Percentiles rank a stretch among this genome's conserved stretches.
phyloP scores from a whole-genome alignment of 2,329 filamentous ascomycete genomes.

The Allantophomopsis cytisporea region DNA sequence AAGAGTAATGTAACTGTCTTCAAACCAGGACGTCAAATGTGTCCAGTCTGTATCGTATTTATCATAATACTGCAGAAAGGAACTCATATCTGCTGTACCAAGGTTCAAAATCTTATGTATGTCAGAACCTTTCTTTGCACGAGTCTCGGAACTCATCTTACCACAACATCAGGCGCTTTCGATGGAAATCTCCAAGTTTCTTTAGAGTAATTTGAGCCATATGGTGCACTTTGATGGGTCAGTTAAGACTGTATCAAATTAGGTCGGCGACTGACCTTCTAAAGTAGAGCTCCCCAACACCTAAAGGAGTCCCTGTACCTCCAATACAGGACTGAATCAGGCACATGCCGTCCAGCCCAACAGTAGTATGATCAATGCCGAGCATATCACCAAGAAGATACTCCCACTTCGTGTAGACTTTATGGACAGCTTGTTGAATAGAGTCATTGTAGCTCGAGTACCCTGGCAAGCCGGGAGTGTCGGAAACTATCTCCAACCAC shows the following conservation, averaged over 20 bases:
- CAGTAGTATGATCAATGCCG: constrained; percentile 17
- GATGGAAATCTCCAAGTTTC: constrained; percentile 20
- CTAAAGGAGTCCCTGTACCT: constrained; percentile 10
- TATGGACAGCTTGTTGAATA: constrained; percentile 3
- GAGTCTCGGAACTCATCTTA: constrained; percentile 3
- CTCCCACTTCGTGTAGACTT: constrained; percentile 17
- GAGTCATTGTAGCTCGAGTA: too few relatives aligned
- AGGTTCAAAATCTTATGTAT: constrained; percentile 17
- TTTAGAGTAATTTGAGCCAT: constrained; percentile 16
- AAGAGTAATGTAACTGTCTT: constrained; percentile 20
- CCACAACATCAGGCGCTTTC: constrained; percentile 20
- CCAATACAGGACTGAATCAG: constrained; percentile 18
- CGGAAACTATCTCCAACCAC: constrained; percentile 18
- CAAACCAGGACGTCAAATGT: constrained; percentile 16
- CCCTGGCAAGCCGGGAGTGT: constrained; percentile 9
- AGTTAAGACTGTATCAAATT: too few relatives aligned
- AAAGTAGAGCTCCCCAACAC: too few relatives aligned
- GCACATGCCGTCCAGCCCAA: constrained; percentile 21
- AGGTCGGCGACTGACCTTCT: too few relatives aligned
- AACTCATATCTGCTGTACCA: constrained; percentile 16
- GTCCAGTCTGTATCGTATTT: constrained; percentile 17
- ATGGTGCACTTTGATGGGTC: constrained; percentile 8
- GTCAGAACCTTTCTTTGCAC: constrained; percentile 1
- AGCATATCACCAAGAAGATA: constrained; percentile 23
- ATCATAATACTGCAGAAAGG: constrained; percentile 14